A percentile compares a stretch with the other conserved stretches of the same genome.
These are phyloP conservation scores for Tricholoma bakamatsutake DNA, from an alignment of 768 basidiomycete species.

Conservation along the genomic window DNA sequence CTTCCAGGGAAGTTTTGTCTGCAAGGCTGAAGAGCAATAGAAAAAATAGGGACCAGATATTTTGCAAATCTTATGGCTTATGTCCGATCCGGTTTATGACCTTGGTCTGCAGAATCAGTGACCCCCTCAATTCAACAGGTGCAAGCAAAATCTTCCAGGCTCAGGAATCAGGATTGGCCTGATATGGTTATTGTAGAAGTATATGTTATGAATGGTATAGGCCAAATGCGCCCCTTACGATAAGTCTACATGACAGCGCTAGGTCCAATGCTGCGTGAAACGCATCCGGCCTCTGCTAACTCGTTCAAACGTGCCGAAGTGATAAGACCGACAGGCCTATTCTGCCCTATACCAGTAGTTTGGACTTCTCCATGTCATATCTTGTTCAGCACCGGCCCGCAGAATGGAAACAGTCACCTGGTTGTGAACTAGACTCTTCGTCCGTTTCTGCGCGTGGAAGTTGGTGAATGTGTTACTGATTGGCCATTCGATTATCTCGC, in stretches of 20 bases:
- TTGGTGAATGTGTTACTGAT: not conserved
- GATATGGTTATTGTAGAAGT: too few relatives aligned
- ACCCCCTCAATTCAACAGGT: too few relatives aligned
- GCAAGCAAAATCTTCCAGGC: too few relatives aligned
- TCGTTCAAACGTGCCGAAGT: not conserved
- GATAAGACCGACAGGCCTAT: too few relatives aligned
- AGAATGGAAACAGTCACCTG: too few relatives aligned
- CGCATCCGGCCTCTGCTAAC: not conserved
- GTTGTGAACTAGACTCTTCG: not conserved
- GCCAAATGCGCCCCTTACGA: not conserved
- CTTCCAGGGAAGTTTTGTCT: constrained; percentile 45
- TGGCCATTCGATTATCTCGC: not conserved
- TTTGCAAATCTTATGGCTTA: not conserved
- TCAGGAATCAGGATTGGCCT: too few relatives aligned
- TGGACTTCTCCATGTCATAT: too few relatives aligned
- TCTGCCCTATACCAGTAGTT: too few relatives aligned
- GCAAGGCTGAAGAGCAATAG: constrained; percentile 16
- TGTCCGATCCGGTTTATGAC: too few relatives aligned
- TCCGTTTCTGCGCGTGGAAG: not conserved
- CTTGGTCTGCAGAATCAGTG: too few relatives aligned
- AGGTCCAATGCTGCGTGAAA: not conserved
- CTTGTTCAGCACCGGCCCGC: not conserved
- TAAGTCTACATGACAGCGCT: not conserved
- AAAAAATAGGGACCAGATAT: not conserved
- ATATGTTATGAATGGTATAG: too few relatives aligned